A percentile compares a stretch with the other conserved stretches of the same genome.
Evolutionary conservation across 2,329 filamentous ascomycete genomes (phyloP).

Genomic region (Nectriaceae sp.): DNA sequence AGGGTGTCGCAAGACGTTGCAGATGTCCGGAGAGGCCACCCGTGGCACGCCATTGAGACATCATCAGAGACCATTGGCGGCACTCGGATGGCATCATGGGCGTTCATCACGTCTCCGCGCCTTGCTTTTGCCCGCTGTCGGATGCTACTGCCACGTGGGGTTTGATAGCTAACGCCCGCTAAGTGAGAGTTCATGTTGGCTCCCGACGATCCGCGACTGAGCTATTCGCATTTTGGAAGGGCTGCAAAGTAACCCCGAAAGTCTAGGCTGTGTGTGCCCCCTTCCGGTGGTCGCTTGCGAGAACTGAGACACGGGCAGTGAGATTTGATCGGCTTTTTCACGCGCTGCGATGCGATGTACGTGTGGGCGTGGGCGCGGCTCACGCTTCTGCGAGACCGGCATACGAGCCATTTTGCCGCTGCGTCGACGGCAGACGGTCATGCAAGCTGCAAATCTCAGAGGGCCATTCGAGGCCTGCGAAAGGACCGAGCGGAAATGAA

Average conservation of each 20-base stretch:
- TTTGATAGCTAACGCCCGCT: constrained; percentile 18
- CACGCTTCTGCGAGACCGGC: constrained; percentile 18
- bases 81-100: constrained; percentile 5
- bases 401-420: constrained; percentile 6
- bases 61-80: neutral
- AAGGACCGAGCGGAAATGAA: too few species aligned
- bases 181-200: constrained; percentile 14
- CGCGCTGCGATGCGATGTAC: neutral
- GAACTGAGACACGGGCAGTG: neutral
- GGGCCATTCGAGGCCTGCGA: neutral
- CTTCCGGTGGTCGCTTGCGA: too few species aligned
- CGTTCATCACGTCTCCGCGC: constrained; percentile 8
- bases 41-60: neutral
- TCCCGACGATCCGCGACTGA: constrained; percentile 15
- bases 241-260: neutral
- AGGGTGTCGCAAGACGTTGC: neutral
- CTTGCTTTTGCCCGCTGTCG: constrained; percentile 20
- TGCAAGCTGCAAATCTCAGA: neutral
- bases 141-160: constrained; percentile 22
- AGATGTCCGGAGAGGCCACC: neutral
- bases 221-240: constrained; percentile 8
- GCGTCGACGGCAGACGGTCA: neutral
- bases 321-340: neutral
- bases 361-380: constrained; percentile 4
- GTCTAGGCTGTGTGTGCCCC: neutral